Evolutionary conservation across 148 eudicot species (phyloP), one percentile per base, ranked within the genome.

Genomic region (Rhododendron williamsianum): DNA sequence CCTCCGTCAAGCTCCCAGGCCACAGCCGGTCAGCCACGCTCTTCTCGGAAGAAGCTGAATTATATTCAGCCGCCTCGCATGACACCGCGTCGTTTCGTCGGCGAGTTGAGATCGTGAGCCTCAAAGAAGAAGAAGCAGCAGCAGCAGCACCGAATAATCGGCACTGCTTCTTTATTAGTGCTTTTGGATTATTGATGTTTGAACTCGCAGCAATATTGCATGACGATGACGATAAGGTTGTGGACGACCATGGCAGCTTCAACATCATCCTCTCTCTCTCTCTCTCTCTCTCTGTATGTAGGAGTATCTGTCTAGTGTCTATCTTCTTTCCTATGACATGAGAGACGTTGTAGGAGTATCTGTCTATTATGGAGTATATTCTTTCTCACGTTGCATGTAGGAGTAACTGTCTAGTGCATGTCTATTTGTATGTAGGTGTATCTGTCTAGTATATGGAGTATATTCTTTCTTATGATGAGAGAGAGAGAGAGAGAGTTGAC

Each of bases 1-100:
- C 94, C 65, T 93, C 96, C 54, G 92, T 84, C 91, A 96, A 91
- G 73, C 93, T 91, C 48, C 98, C 99, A 67, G 90, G 71, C 87
- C 98, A 78, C 27, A 96, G 86, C 88, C 85, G 87, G 80, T 94
- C 95, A 10, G 93, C 99, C 52, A 90, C 81, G 51, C 87, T 88
- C 52, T 65, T 73, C 84, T 16, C 8, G 49, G 60, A 18, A 54
- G 19, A 54, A 54, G 23, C 21, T 13, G 60, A 54, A 54, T 23
- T 4, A 54, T 16, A 46, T 46, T 46, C 83, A 3, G 88, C 78
- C 21, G 21, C 78, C 23, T 35, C 10, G 27, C 84, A 76, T 3
- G 80, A 38, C 25, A 87, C 89, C 83, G 16, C 52, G 81, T n/a
- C 38, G 82, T 73, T 67, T 25, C 74, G 80, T 41, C 84, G 86